Conservation (phyloP, 306 rosid genomes). For the Fragaria nilgerrensis region DNA sequence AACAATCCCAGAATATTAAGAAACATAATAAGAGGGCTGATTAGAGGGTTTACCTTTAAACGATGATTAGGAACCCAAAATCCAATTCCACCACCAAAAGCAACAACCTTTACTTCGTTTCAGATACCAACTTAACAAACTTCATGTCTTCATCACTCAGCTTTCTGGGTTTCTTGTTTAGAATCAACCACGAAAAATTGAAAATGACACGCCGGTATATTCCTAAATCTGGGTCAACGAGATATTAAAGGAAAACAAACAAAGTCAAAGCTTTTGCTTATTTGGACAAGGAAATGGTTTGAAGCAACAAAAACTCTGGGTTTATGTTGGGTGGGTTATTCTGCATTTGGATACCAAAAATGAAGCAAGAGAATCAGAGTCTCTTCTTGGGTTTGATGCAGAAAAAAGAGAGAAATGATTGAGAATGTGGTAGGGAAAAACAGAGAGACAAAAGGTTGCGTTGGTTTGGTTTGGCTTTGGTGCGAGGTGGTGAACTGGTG, state of each 20-base stretch:
- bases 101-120: constrained; percentile 36
- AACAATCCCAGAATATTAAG: constrained; percentile 3
- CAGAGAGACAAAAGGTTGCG: too few relatives aligned
- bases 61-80: constrained; percentile 27
- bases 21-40: constrained; percentile 1
- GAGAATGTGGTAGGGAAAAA: too few relatives aligned
- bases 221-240: constrained; percentile 36
- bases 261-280: constrained; percentile 3
- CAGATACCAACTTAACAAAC: constrained; percentile 19
- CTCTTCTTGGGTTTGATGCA: neutral
- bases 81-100: constrained; percentile 38
- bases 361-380: constrained; percentile 4
- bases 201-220: constrained; percentile 35
- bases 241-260: neutral
- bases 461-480: constrained; percentile 1
- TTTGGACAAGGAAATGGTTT: constrained; percentile 17
- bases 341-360: neutral
- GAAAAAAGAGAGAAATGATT: neutral
- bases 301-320: constrained; percentile 9
- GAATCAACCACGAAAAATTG: constrained; percentile 5
- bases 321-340: neutral
- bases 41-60: constrained; percentile 38
- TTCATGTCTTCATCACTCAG: neutral
- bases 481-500: constrained; percentile 3
- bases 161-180: constrained; percentile 10